Evolutionary conservation across 306 rosid species (phyloP).

Genomic region (Quercus berberidifolia): DNA sequence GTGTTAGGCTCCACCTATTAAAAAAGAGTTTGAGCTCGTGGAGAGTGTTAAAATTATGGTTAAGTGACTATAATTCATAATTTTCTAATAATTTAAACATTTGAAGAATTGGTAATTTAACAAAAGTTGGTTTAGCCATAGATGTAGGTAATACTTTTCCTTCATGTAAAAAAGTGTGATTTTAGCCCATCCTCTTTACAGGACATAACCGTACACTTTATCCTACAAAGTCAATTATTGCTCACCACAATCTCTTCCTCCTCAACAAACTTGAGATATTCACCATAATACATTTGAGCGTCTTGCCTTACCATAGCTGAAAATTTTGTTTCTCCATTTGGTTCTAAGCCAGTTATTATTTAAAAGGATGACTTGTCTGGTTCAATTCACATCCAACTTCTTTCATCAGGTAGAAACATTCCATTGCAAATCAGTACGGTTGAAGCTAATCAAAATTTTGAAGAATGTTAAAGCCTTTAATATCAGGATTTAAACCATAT

Average conservation of each 20-base stretch:
- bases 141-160: too few relatives aligned
- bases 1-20: too few relatives aligned
- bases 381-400: conserved; percentile 38
- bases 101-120: too few relatives aligned
- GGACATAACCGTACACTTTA: too few relatives aligned
- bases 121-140: too few relatives aligned
- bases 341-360: conserved; percentile 36
- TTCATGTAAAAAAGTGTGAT: too few relatives aligned
- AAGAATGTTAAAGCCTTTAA: conserved; percentile 43
- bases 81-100: not conserved
- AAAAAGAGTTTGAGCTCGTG: too few relatives aligned
- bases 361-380: conserved; percentile 40
- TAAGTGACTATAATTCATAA: too few relatives aligned
- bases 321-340: conserved; percentile 24
- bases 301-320: conserved; percentile 33
- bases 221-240: not conserved
- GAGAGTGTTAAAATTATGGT: too few relatives aligned
- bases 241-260: conserved; percentile 21
- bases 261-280: conserved; percentile 38
- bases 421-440: conserved; percentile 25
- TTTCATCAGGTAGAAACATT: conserved; percentile 43
- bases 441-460: conserved; percentile 19
- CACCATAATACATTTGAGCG: conserved; percentile 38
- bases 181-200: too few relatives aligned
- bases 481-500: conserved; percentile 20